A percentile compares a stretch with the other conserved stretches of the same genome.
Evolutionary conservation across 306 rosid species (phyloP).

Genomic region (Trifolium repens): DNA sequence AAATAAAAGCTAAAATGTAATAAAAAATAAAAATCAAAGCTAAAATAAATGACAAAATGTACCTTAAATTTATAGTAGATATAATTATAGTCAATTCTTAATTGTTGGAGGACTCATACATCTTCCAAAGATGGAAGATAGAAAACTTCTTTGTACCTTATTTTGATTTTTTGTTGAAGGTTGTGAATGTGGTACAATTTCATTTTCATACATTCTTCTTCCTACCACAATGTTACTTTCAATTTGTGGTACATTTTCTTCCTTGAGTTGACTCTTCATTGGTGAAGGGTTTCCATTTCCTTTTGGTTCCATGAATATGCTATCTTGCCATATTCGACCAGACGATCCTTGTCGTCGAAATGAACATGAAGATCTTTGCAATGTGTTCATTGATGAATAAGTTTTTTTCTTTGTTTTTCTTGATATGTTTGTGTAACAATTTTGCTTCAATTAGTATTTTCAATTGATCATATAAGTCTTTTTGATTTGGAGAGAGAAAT

Average conservation of each 20-base stretch:
- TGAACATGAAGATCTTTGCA: slow-evolving; percentile 70
- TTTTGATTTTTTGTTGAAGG: slow-evolving; percentile 33
- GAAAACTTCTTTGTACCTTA: slow-evolving; percentile 46
- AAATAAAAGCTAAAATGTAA: background rate
- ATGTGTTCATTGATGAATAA: slow-evolving; percentile 45
- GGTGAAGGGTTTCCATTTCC: background rate
- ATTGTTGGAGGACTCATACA: slow-evolving; percentile 54
- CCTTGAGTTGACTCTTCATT: slow-evolving; percentile 30
- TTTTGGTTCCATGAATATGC: slow-evolving; percentile 38
- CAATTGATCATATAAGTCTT: slow-evolving; percentile 8
- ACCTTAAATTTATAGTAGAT: background rate
- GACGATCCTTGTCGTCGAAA: slow-evolving; percentile 89
- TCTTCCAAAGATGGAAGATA: slow-evolving; percentile 50
- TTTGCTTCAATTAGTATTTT: slow-evolving; percentile 17
- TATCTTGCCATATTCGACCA: slow-evolving; percentile 69
- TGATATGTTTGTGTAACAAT: background rate
- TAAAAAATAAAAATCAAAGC: background rate
- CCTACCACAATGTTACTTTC: slow-evolving; percentile 19
- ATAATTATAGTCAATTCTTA: slow-evolving; percentile 21
- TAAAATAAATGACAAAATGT: background rate
- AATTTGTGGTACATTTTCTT: slow-evolving; percentile 20
- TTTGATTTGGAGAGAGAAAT: slow-evolving; percentile 14
- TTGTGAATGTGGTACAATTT: slow-evolving; percentile 17
- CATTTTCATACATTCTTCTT: slow-evolving; percentile 30
- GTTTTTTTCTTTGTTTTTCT: background rate